Base-by-base conservation (phyloP, 192 early-diverging fungal genomes). In the Geranomyces variabilis region DNA sequence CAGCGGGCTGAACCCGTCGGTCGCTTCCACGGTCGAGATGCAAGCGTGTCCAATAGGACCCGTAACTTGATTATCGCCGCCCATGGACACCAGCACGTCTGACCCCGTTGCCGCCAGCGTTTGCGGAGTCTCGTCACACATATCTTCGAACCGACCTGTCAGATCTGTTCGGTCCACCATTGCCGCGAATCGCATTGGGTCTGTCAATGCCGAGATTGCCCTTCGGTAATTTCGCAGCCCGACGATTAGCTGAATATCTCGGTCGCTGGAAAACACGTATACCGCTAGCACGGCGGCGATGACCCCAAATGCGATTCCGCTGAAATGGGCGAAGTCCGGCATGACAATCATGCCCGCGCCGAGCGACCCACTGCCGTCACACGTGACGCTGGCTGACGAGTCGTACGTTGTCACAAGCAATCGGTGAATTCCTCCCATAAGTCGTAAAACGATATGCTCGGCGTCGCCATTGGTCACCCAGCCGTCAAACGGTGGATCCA, bases 141-240 rank as follows among this genome's bases (percentile, higher is more conserved):
- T 55, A 6, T 15, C 51, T 7, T 3, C 19, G 14, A 55, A 55
- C 7, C 4, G 4, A 7, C 51, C 26, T 3, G 6, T 55, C 7
- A 14, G 6, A 6, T 55, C 15, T 7, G 51, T 55, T 28, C 51
- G 19, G 51, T 55, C 51, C 15, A 55, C 6, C 15, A 55, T 4
- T n/a, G 51, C 26, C 51, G 51, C 51, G 51, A 55, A 55, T 14
- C 51, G 51, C 19, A 55, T 6, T 55, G 51, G 51, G 26, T 15
- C 15, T 3, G 6, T 24, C 3, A 55, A 15, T 15, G 51, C 51
- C 26, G 51, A 55, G 15, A 55, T 55, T n/a, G 51, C 51, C 14
- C 51, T 4, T 9, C 51, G 6, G 14, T 9, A 55, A 28, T 55
- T 55, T 3, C 51, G 51, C 8, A 14, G 6, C 6, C 21, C 19